Evolutionary conservation across 148 eudicot species (phyloP).

Genomic region (Nyssa sinensis): DNA sequence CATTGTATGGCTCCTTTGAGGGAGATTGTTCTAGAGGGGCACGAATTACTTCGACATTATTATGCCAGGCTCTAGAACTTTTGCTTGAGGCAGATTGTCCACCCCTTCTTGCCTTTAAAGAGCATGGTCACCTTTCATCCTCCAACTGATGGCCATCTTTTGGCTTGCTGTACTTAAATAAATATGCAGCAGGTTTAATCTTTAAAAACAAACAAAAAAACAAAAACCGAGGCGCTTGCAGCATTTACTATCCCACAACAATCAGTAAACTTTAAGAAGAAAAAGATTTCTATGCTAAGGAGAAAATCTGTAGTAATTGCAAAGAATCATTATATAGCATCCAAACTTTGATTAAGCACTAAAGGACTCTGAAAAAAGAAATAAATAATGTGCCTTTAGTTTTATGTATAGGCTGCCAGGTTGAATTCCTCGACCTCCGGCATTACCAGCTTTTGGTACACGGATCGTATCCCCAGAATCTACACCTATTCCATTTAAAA

Average conservation of each 20-base stretch:
- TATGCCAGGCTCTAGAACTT: background rate
- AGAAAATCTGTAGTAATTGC: background rate
- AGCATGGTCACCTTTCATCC: background rate
- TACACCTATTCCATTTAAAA: constrained; percentile 49
- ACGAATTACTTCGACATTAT: background rate
- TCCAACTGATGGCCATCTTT: constrained; percentile 1
- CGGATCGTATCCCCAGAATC: constrained; percentile 86
- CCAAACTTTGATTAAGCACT: constrained; percentile 10
- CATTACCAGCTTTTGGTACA: constrained; percentile 86
- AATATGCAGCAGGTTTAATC: background rate
- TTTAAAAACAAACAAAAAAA: no score
- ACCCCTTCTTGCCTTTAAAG: background rate
- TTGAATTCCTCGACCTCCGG: constrained; percentile 63
- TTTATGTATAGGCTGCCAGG: constrained; percentile 74
- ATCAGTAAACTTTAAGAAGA: background rate
- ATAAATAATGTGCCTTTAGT: constrained; percentile 48
- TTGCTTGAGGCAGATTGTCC: background rate
- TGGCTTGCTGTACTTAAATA: background rate
- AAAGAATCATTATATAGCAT: background rate
- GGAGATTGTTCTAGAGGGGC: background rate
- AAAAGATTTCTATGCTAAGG: background rate
- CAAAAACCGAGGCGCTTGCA: background rate
- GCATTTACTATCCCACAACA: background rate
- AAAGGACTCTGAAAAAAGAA: background rate
- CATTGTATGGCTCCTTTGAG: background rate